Conservation (phyloP, 2,329 filamentous ascomycete species). For the Pseudogymnoascus sp. region DNA sequence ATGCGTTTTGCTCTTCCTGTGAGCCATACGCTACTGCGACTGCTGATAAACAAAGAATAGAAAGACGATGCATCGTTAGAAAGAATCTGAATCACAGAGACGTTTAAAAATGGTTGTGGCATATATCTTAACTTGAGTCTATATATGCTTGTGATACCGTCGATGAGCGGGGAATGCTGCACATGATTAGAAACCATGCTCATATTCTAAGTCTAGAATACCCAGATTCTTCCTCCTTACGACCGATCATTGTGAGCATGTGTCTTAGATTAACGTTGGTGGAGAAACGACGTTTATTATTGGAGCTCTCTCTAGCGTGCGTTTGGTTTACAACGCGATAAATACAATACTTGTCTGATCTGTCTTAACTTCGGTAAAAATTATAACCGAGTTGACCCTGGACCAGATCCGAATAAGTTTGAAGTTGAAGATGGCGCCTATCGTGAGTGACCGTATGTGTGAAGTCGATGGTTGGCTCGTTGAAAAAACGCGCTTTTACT, state of each 20-base stretch:
- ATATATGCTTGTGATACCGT: neutral
- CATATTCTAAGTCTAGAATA: neutral
- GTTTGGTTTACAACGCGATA: neutral
- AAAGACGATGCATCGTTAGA: constrained; percentile 61
- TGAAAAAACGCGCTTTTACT: neutral
- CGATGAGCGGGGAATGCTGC: neutral
- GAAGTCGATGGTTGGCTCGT: neutral
- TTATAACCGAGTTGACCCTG: neutral
- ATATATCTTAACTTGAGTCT: neutral
- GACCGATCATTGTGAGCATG: neutral
- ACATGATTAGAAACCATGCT: neutral
- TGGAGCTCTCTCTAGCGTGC: neutral
- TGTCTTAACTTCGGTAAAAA: neutral
- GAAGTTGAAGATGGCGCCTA: neutral
- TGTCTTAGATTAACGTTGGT: neutral
- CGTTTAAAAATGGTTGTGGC: neutral
- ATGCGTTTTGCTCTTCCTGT: neutral
- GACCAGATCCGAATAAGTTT: neutral
- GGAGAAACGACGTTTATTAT: neutral
- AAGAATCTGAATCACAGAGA: constrained; percentile 53
- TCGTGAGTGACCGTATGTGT: neutral
- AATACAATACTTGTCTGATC: constrained; percentile 46
- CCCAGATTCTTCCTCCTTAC: neutral
- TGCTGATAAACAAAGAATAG: neutral
- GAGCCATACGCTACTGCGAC: neutral